A percentile compares a stretch with the other conserved stretches of the same genome.
These are phyloP conservation scores for Coriaria nepalensis DNA, from an alignment of 306 rosid species.

Conservation along the genomic window DNA sequence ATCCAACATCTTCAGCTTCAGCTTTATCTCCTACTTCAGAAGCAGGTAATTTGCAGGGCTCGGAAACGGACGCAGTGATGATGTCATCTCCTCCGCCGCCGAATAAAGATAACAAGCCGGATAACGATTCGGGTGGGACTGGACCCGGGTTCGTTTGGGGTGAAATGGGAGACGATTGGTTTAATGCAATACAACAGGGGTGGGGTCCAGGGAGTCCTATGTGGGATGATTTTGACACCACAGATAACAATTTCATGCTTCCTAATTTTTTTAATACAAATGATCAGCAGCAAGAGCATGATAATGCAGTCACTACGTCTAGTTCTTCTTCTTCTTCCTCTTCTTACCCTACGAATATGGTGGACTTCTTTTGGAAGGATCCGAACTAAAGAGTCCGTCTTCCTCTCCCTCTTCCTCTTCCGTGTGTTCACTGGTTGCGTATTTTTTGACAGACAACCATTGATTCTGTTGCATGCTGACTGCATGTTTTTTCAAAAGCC, in stretches of 20 bases:
- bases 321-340: conserved; percentile 17
- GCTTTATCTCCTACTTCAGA: too few species aligned
- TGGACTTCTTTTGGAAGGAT: conserved; percentile 32
- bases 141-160: conserved; percentile 63
- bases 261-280: conserved; percentile 11
- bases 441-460: too few species aligned
- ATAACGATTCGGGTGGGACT: conserved; percentile 38
- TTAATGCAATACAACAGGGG: conserved; percentile 63
- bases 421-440: too few species aligned
- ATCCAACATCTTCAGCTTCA: neutral
- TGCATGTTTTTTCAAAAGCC: neutral
- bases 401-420: too few species aligned
- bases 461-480: too few species aligned
- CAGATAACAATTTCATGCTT: conserved; percentile 32
- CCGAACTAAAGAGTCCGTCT: conserved; percentile 22
- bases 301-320: conserved; percentile 12
- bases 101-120: conserved; percentile 24
- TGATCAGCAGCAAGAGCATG: conserved; percentile 20
- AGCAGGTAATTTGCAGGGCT: too few species aligned
- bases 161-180: conserved; percentile 76
- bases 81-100: conserved; percentile 6
- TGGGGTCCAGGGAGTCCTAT: conserved; percentile 94
- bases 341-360: conserved; percentile 24
- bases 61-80: neutral
- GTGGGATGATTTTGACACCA: conserved; percentile 79